Evolutionary conservation across 108 stramenopile genomes (phyloP), one percentile per base, ranked within the genome.

Genomic region (Stephanodiscus minutulus): DNA sequence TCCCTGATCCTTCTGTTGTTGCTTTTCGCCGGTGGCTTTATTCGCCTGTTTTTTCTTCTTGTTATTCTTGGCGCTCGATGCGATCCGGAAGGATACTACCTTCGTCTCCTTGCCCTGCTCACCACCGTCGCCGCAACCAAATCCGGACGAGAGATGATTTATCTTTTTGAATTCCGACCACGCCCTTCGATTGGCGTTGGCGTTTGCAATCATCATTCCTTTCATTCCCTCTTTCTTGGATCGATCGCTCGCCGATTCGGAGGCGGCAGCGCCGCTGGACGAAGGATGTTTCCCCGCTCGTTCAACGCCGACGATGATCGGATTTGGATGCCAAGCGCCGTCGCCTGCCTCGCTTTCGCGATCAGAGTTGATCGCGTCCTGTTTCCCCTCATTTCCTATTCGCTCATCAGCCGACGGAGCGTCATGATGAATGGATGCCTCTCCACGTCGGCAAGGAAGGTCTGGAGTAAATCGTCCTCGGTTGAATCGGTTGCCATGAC

Each of bases 121-220:
- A 7, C 18, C 20, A 18, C 20, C 48, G 7, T 11, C 25, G 7
- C 35, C 39, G 15, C 22, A 24, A 5, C 11, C 25, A 37, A 41
- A n/a, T 17, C 41, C n/a, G 37, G 21, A 13, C 21, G 61, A 62
- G n/a, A n/a, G n/a, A 41, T 6, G 66, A 54, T 67, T 53, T 18
- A 54, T 22, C 15, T 67, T 67, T 33, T 49, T 67, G 33, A 67
- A 67, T 22, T 67, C 52, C 11, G 29, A 31, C 66, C 66, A 67
- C 1, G 49, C 49, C 1, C 66, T 12, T 67, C 37, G 66, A 67
- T 67, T 67, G 1, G 31, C 31, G 1, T 27, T 33, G 15, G 66
- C 66, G 9, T 37, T 37, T 37, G 21, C 31, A 37, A 18, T 67
- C 2, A 22, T 67, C 54, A n/a, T n/a, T n/a, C n/a, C n/a, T n/a